Evolutionary conservation across 345 rosid species (phyloP), one percentile per base, ranked within the genome.

Genomic region (Sisymbrium irio): DNA sequence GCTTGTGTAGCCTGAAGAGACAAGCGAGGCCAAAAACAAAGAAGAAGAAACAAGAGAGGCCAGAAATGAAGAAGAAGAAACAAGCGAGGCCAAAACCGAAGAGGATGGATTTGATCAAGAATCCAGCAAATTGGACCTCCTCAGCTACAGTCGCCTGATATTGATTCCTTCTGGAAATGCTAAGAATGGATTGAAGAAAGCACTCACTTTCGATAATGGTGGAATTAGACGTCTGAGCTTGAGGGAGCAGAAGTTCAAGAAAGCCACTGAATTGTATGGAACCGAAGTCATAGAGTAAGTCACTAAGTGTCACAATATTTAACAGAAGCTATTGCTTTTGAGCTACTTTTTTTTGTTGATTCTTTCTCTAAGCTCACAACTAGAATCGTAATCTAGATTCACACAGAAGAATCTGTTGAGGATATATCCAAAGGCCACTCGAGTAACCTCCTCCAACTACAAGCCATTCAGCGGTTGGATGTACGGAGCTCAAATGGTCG

Each of bases 401-500:
- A 91, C 93, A 20, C 93, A 85, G 78, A 85, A 72, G 78, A 91
- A 86, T 60, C 72, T 87, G 41, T 80, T 91, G 61, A 81, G 97
- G 80, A 84, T 91, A 67, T 91, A 84, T 67, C 97, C 97, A 4
- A 91, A 83, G 70, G 88, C 85, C 9, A 85, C 78, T 42, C 82
- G 97, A 62, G 74, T 91, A 62, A 67, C 74, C 44, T 91, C 95
- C 37, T 85, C 97, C 18, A 91, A 89, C 77, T 91, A 85, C 77
- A 88, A 85, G 42, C 95, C 97, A 1, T 69, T 85, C 8, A 77
- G 77, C 33, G 87, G 95, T 57, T 89, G 97, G 97, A 85, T 82
- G 76, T 87, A 87, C 65, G 97, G 97, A 74, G 91, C 91, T 80
- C 97, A 89, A 78, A 91, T 91, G 97, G 89, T 91, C 25, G 97